Evolutionary conservation across 2,329 filamentous ascomycete species (phyloP).

Genomic region (Cordyceps javanica): DNA sequence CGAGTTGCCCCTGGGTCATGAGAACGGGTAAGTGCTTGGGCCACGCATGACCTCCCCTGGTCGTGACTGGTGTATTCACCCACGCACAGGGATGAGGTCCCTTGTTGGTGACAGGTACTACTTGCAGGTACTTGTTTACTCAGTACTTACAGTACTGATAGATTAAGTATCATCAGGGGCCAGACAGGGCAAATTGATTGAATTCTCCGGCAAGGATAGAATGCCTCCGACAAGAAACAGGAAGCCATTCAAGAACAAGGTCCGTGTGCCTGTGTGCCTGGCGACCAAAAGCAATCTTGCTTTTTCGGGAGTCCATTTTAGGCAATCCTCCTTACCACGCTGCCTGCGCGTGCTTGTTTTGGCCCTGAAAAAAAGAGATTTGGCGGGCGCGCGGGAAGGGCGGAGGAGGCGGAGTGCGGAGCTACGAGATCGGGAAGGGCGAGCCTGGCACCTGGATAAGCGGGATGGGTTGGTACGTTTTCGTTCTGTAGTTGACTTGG

Average conservation of each 20-base stretch:
- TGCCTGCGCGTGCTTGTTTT: neutral
- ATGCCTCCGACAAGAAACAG: no score
- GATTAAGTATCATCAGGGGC: no score
- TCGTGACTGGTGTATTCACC: neutral
- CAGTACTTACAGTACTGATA: no score
- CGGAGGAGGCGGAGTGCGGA: neutral
- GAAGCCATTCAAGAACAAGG: neutral
- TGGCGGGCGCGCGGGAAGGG: neutral
- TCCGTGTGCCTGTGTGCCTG: no score
- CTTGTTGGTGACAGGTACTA: no score
- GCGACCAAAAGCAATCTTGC: no score
- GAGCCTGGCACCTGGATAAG: neutral
- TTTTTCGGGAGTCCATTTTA: constrained; percentile 6
- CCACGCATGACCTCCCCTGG: constrained; percentile 1
- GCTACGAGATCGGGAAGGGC: neutral
- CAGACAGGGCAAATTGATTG: neutral
- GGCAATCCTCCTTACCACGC: no score
- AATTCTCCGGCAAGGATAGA: neutral
- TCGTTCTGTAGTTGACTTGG: no score
- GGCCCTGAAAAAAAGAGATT: neutral
- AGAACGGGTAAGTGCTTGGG: constrained; percentile 1
- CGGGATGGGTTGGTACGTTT: no score
- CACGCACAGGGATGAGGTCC: neutral
- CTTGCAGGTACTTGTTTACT: no score
- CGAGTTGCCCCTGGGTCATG: neutral